Evolutionary conservation across 208 protist species (phyloP), one percentile per base, ranked within the genome.

Genomic region (Acanthamoeba triangularis): DNA sequence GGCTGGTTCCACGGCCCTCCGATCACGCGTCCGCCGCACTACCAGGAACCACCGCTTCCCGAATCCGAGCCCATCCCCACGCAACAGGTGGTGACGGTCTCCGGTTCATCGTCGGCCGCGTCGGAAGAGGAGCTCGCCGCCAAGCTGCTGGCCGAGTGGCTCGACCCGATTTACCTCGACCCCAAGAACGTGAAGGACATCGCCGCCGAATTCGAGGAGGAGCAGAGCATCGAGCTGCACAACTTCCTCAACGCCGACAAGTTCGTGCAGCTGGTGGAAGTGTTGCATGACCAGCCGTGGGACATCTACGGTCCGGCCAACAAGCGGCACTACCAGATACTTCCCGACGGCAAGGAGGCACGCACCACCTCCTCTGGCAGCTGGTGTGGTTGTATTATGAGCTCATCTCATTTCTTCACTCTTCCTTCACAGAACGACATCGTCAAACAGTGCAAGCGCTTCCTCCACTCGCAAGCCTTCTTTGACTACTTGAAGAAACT

Each of bases 1-100:
- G 82, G 82, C 23, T 90, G 82, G 82, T 90, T 90, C 82, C 82
- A 90, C 54, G 82, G 82, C 7, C 82, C 82, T 0, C 82, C 82
- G 23, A 56, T 90, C 54, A 23, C 23, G 41, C 47, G 54, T 37
- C 52, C 82, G 28, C 54, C 82, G 47, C 82, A 67, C 54, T 90
- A 65, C 30, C n/a, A 65, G 49, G 82, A 90, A 33, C 82, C 82
- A 11, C 82, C 82, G n/a, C 82, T 65, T 7, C 82, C 82, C 23
- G 47, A 90, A 16, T 10, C 33, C 35, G n/a, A 30, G 13, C 49
- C 82, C 30, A 56, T 90, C 16, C 82, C 82, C n/a, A 90, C 82
- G 47, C 82, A 35, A 7, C n/a, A 82, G 72, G n/a, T 82, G 7
- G 7, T 37, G 10, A 52, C 82, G 33, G 20, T 16, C 16, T 54